These are phyloP conservation scores for Lathyrus sativus DNA, from an alignment of 306 rosid species.

Conservation along the genomic window DNA sequence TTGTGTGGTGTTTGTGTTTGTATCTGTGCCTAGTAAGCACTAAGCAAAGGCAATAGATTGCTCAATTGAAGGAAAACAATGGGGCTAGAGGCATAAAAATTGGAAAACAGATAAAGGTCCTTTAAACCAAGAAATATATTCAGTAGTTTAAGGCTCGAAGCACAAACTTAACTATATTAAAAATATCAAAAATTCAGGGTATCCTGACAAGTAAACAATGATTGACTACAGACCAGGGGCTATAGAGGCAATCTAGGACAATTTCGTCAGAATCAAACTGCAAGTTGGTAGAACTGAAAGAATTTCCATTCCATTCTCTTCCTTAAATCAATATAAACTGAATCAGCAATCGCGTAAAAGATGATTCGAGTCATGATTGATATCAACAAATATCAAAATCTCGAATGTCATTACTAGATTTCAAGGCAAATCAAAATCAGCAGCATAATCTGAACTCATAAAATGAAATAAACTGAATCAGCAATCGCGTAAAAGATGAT, in stretches of 20 bases:
- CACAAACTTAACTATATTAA: constrained; percentile 14
- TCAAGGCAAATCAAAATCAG: background rate
- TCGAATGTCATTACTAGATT: no score
- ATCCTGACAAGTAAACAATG: background rate
- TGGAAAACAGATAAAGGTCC: constrained; percentile 9
- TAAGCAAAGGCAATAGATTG: no score
- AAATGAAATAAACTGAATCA: constrained; percentile 33
- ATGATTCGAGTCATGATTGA: no score
- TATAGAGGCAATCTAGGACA: background rate
- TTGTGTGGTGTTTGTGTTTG: no score
- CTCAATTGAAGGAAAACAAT: background rate
- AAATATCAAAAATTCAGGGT: background rate
- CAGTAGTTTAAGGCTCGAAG: constrained; percentile 13
- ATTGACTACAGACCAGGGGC: background rate
- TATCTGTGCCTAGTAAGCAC: no score
- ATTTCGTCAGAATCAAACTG: constrained; percentile 1
- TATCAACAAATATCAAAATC: no score
- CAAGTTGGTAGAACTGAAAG: constrained; percentile 12
- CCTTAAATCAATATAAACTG: constrained; percentile 21
- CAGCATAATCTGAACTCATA: constrained; percentile 2
- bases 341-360: no score
- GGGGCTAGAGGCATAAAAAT: background rate
- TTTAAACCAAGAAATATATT: background rate
- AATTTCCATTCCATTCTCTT: background rate
- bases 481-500: constrained; percentile 1